A percentile compares a stretch with the other conserved stretches of the same genome.
Conservation (phyloP, 306 rosid species). For the Hippophae tibetana region DNA sequence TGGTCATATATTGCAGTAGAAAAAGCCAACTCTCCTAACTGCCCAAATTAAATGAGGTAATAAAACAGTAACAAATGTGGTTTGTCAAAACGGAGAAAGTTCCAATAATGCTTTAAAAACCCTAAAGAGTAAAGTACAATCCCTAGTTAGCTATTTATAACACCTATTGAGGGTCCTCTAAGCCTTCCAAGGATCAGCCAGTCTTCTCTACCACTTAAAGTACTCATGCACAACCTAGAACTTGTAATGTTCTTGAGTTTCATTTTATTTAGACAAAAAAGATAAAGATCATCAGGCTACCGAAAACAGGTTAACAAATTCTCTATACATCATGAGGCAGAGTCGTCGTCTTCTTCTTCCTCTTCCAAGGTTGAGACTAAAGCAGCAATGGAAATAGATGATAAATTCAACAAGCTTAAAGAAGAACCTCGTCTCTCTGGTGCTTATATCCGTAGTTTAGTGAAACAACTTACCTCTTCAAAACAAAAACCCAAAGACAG, state of each 20-base stretch:
- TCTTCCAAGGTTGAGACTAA: constrained; percentile 22
- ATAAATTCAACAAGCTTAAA: constrained; percentile 27
- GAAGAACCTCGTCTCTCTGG: constrained; percentile 50
- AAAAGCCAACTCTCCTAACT: constrained; percentile 26
- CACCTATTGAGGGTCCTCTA: constrained; percentile 29
- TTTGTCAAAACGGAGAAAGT: constrained; percentile 47
- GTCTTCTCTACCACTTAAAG: constrained; percentile 23
- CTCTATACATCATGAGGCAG: constrained; percentile 22
- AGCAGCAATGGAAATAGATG: constrained; percentile 32
- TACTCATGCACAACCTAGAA: not conserved
- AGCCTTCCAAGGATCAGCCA: constrained; percentile 37
- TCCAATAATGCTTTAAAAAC: constrained; percentile 40
- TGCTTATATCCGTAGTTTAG: constrained; percentile 60
- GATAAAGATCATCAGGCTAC: no score
- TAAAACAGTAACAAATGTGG: constrained; percentile 39
- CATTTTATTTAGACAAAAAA: no score
- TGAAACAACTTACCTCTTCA: constrained; percentile 55
- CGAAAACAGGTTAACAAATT: no score
- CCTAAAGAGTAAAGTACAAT: constrained; percentile 36
- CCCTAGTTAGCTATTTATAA: constrained; percentile 74
- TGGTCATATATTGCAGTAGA: not conserved
- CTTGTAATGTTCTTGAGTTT: no score
- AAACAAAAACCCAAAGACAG: constrained; percentile 43
- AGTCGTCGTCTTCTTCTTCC: not conserved
- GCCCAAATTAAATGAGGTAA: constrained; percentile 30